These are phyloP conservation scores for Solanum hybrid DNA, from an alignment of 305 asterid species.

Conservation along the genomic window DNA sequence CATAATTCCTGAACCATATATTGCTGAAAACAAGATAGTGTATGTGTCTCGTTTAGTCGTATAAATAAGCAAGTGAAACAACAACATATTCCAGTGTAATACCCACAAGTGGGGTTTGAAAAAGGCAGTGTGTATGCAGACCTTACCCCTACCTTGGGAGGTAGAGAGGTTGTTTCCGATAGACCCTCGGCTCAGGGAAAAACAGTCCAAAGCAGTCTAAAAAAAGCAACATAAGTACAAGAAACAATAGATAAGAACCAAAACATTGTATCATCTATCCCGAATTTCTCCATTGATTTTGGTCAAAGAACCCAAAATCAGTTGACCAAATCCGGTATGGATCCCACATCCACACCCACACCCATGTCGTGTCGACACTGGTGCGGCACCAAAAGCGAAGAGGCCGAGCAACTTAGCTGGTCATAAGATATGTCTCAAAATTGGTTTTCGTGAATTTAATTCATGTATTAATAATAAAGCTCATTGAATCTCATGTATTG, in stretches of 20 bases:
- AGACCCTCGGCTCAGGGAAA: neutral
- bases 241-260: neutral
- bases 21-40: constrained; percentile 25
- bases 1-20: constrained; percentile 43
- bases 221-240: neutral
- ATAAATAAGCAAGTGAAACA: neutral
- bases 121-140: neutral
- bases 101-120: neutral
- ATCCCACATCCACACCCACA: neutral
- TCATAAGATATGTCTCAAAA: neutral
- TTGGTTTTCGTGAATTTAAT: neutral
- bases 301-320: neutral
- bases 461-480: neutral
- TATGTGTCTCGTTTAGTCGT: neutral
- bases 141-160: neutral
- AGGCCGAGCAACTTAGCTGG: neutral
- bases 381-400: neutral
- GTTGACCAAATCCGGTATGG: neutral
- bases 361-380: neutral
- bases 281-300: neutral
- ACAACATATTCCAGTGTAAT: neutral
- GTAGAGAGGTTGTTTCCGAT: neutral
- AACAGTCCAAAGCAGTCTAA: neutral
- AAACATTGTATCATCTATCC: neutral
- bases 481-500: neutral